Evolutionary conservation across 179 eudicot genomes (phyloP).

Genomic region (Pouteria campechiana): DNA sequence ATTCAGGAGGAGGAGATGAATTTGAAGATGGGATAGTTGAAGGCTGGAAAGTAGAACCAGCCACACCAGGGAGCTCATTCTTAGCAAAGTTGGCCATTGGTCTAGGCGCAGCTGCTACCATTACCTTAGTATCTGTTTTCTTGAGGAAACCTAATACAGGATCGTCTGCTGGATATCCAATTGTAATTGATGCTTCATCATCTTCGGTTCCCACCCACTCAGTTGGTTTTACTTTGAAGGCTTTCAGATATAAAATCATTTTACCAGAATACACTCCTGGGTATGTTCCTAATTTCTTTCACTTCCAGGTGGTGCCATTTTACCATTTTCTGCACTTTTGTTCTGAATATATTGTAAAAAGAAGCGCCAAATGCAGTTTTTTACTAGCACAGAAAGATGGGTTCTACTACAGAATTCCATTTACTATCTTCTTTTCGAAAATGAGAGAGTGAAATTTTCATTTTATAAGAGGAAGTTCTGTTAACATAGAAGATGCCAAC

Average conservation of each 20-base stretch:
- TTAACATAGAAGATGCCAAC: no score
- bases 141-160: constrained; percentile 35
- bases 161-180: constrained; percentile 39
- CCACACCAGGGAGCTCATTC: constrained; percentile 38
- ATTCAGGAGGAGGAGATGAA: constrained; percentile 18
- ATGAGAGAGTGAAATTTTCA: no score
- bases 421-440: no score
- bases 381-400: no score
- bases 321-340: no score
- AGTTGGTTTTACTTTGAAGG: constrained; percentile 54
- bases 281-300: constrained; percentile 20
- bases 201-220: constrained; percentile 34
- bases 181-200: constrained; percentile 36
- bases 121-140: constrained; percentile 45
- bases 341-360: no score
- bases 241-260: constrained; percentile 58
- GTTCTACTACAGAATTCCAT: no score
- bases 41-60: constrained; percentile 18
- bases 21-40: constrained; percentile 17
- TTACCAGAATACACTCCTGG: constrained; percentile 88
- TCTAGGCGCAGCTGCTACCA: constrained; percentile 58
- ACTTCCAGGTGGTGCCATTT: not conserved
- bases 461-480: no score
- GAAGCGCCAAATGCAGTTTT: no score
- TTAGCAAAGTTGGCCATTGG: constrained; percentile 53